Evolutionary conservation across 257 asterid genomes (phyloP).

Genomic region (Salvia rosmarinus): DNA sequence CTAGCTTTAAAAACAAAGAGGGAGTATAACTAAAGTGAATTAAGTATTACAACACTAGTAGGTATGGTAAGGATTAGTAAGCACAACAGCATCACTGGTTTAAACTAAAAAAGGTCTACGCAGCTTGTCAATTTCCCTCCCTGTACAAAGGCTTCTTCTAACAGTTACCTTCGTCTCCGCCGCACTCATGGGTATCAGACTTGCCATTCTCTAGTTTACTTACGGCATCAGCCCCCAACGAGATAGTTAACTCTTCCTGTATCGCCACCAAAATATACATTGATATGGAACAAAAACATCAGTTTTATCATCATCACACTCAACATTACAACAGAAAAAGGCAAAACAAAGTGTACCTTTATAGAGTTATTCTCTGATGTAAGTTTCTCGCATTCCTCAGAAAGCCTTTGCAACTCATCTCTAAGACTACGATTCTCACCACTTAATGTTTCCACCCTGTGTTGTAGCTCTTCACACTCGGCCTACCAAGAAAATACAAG

Average conservation of each 20-base stretch:
- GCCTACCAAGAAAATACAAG: slow-evolving; percentile 47
- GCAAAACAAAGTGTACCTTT: slow-evolving; percentile 43
- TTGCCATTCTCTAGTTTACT: slow-evolving; percentile 54
- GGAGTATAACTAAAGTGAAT: slow-evolving; percentile 18
- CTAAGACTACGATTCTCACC: slow-evolving; percentile 67
- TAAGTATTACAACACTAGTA: slow-evolving; percentile 27
- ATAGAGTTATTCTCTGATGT: slow-evolving; percentile 68
- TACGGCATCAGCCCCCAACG: slow-evolving; percentile 65
- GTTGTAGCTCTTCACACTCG: slow-evolving; percentile 87
- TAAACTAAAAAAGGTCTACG: slow-evolving; percentile 29
- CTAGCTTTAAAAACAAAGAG: not conserved
- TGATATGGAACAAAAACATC: not conserved
- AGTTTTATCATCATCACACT: too few species aligned
- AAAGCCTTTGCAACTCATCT: slow-evolving; percentile 71
- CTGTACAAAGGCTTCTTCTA: slow-evolving; percentile 27
- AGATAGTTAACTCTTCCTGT: slow-evolving; percentile 71
- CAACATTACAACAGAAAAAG: too few species aligned
- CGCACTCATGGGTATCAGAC: slow-evolving; percentile 42
- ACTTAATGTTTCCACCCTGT: slow-evolving; percentile 64
- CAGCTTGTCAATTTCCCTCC: slow-evolving; percentile 8
- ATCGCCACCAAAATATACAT: slow-evolving; percentile 9
- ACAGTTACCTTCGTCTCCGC: slow-evolving; percentile 55
- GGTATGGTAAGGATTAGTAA: slow-evolving; percentile 29
- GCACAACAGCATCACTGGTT: slow-evolving; percentile 29
- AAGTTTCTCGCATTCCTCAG: slow-evolving; percentile 83